These are phyloP conservation scores for Suillus decipiens DNA, from an alignment of 768 basidiomycete genomes.

Conservation along the genomic window DNA sequence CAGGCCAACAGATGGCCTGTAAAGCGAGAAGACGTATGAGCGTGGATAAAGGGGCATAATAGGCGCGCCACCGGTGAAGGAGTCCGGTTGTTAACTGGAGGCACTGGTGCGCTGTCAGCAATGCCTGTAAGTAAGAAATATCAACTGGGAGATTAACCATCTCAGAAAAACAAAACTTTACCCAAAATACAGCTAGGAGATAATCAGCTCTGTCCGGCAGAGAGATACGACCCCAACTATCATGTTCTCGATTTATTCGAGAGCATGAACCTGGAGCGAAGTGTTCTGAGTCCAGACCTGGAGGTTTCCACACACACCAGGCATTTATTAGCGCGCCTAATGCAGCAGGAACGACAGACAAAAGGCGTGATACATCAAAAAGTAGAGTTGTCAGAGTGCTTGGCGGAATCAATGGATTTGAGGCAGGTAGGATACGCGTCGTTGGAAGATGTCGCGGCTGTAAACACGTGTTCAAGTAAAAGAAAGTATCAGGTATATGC, in stretches of 20 bases:
- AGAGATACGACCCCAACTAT: conserved; percentile 32
- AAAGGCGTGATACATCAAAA: conserved; percentile 68
- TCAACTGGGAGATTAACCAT: neutral
- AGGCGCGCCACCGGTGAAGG: conserved; percentile 84
- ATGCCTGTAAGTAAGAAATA: conserved; percentile 50
- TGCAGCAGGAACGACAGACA: conserved; percentile 72
- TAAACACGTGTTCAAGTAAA: neutral
- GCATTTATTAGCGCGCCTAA: conserved; percentile 66
- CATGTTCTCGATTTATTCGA: neutral
- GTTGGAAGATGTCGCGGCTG: conserved; percentile 72
- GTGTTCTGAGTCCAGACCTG: conserved; percentile 19
- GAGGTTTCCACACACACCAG: conserved; percentile 53
- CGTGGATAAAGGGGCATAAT: conserved; percentile 86
- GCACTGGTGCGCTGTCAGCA: conserved; percentile 89
- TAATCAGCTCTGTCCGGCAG: conserved; percentile 64
- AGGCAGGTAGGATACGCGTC: conserved; percentile 55
- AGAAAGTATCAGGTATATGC: conserved; percentile 12
- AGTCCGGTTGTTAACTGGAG: conserved; percentile 87
- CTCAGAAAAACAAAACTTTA: conserved; percentile 31
- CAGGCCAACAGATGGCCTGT: conserved; percentile 96
- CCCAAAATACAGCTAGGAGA: conserved; percentile 72
- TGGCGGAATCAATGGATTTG: conserved; percentile 52
- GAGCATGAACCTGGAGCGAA: conserved; percentile 16
- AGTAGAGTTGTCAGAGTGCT: conserved; percentile 55
- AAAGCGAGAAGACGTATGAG: conserved; percentile 90